Evolutionary conservation across 164 flowering plant genomes (phyloP), one percentile per base, ranked within the genome.

Genomic region (Litsea cubeba): DNA sequence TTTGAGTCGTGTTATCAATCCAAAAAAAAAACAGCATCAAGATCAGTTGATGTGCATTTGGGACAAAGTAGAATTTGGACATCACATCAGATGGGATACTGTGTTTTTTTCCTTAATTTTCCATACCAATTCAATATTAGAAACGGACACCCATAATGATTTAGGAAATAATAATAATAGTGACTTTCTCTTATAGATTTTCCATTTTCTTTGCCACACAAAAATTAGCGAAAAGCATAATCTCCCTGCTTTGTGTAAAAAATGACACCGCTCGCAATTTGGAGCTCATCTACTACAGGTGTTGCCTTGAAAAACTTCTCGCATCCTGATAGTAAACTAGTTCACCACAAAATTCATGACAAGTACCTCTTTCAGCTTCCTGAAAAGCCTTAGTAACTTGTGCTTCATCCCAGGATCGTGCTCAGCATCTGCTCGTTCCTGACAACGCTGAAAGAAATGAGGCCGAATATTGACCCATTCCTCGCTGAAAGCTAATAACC

Each of bases 351-450:
- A 66, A 12, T 3, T 54, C 17, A 54, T 54, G n/a, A 20, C 60
- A 68, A 65, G 66, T 72, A 93, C 99, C 94, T 91, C 97, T 84
- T 87, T 95, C 35, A 93, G 81, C 82, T 90, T 95, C 81, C 97
- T 87, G 22, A 78, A 84, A 69, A 94, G 85, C 65, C 92, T 79
- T 54, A 86, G 91, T 54, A 96, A 77, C 77, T 83, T 84, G 73
- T 87, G 94, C 82, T 91, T 86, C 94, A 84, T 90, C 17, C 79
- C 94, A 73, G 90, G 93, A 79, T 96, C 88, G 20, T 73, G 81
- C 80, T 90, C 97, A 71, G 71, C 74, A 75, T 86, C 95, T 25
- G 97, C 99, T 79, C 86, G 85, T 0, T 90, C 91, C 77, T 89
- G 85, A 75, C 95, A 94, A 6, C 90, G 87, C 64, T 71, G 82